These are phyloP conservation scores for Sporothrix euskadiensis DNA, from an alignment of 2,329 filamentous ascomycete genomes.

Conservation along the genomic window DNA sequence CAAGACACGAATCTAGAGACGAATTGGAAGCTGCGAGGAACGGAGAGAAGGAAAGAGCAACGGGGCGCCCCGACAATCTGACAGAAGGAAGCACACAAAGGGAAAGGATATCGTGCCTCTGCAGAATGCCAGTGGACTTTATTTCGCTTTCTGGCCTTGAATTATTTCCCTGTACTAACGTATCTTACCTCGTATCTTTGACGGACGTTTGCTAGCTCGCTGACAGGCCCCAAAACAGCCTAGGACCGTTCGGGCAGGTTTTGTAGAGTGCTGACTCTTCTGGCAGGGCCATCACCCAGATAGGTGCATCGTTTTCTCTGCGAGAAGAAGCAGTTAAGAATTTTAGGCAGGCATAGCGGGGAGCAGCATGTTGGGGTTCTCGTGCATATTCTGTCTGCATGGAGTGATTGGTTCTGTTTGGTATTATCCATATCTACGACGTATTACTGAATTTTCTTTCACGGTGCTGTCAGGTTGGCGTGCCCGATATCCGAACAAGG, in stretches of 20 bases:
- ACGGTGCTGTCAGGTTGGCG: not conserved
- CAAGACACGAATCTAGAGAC: not conserved
- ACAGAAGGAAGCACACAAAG: not conserved
- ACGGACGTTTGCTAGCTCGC: not conserved
- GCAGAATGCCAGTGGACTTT: not conserved
- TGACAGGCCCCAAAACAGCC: not conserved
- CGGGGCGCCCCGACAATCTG: not conserved
- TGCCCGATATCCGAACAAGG: not conserved
- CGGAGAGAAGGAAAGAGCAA: not conserved
- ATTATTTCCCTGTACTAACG: not conserved
- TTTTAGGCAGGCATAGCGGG: not conserved
- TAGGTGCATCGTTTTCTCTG: conserved; percentile 2
- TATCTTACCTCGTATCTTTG: not conserved
- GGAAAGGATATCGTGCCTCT: not conserved
- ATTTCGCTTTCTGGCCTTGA: not conserved
- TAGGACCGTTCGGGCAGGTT: not conserved
- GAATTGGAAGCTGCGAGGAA: not conserved
- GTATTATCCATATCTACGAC: not conserved
- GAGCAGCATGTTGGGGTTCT: not conserved
- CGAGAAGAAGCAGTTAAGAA: not conserved
- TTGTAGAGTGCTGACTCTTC: not conserved
- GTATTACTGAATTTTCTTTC: too few relatives aligned
- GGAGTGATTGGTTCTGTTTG: not conserved
- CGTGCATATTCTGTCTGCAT: not conserved
- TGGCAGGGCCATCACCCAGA: not conserved